Evolutionary conservation across 768 basidiomycete species (phyloP), one percentile per base, ranked within the genome.

Genomic region (Tulasnella sp.): DNA sequence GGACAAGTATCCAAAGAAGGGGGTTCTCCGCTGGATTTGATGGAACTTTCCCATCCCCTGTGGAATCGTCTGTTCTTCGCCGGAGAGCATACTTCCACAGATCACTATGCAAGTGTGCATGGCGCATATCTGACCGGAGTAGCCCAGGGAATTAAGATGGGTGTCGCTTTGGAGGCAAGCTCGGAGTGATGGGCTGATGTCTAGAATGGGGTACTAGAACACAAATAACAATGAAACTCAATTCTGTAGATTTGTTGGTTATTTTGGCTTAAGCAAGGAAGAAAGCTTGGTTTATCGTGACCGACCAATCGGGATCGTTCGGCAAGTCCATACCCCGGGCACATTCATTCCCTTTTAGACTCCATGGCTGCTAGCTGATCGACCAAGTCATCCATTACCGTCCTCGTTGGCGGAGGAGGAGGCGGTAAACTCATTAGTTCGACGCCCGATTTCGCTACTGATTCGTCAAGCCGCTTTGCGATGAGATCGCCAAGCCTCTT

Each of bases 321-420:
- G 20, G 10, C 18, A 23, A 20, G 10, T 2, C 23, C 5, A 9
- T 20, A 5, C 15, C 32, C 42, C 42, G 7, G 4, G 10, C 42
- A 44, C 42, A 39, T 15, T 44, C 26, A 29, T 16, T 67, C 20
- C 15, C 13, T 67, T n/a, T 3, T 67, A 7, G 23, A 67, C 61
- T 91, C 90, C 83, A 96, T 83, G 37, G 87, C 90, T 46, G 92
- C 94, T 61, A 96, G 85, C 80, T 92, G 91, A 81, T 93, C 89
- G n/a, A 94, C 93, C 39, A 95, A 84, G 80, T 92, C 90, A 73
- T 93, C 91, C 92, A 96, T 93, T 20, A 91, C 91, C 48, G 32
- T 69, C 55, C 51, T 70, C 61, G 40, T 37, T 23, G 55, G 78
- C 20, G 26, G 73, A 26, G 77, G 73, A 71, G 72, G 80, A 26